A percentile compares a stretch with the other conserved stretches of the same genome.
Evolutionary conservation across 108 stramenopile species (phyloP).

Genomic region (Nitzschia putrida): DNA sequence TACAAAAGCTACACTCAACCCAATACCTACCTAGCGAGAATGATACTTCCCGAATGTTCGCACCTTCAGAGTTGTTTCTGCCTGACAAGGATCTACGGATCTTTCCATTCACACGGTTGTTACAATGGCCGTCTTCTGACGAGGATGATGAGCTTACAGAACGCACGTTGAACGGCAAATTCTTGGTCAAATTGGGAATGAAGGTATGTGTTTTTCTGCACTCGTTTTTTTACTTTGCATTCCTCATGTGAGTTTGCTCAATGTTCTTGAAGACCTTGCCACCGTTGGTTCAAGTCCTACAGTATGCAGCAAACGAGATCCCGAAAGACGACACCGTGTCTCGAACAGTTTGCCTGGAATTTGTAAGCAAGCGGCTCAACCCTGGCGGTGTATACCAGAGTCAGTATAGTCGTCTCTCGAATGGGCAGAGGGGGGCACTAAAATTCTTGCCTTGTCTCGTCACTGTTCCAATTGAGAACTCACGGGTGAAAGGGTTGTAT

Average conservation of each 20-base stretch:
- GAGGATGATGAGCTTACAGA: constrained; percentile 38
- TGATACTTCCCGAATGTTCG: constrained; percentile 55
- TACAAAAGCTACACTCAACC: constrained; percentile 56
- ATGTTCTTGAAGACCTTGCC: constrained; percentile 28
- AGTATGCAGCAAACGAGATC: constrained; percentile 35
- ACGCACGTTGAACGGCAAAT: constrained; percentile 56
- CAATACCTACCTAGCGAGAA: constrained; percentile 72
- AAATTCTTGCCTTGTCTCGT: constrained; percentile 65
- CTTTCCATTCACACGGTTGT: constrained; percentile 62
- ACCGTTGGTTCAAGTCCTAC: constrained; percentile 50
- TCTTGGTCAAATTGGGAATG: constrained; percentile 60
- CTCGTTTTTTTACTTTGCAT: too few species aligned
- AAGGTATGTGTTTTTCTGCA: constrained; percentile 15
- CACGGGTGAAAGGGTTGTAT: constrained; percentile 32
- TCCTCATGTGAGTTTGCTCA: too few species aligned
- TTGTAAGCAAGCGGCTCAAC: constrained; percentile 54
- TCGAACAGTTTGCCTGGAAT: constrained; percentile 53
- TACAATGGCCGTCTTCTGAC: constrained; percentile 74
- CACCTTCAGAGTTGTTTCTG: constrained; percentile 53
- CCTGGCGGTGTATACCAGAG: constrained; percentile 58
- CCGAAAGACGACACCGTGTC: constrained; percentile 32
- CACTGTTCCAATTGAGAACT: constrained; percentile 37
- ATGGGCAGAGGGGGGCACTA: constrained; percentile 15
- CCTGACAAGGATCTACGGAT: constrained; percentile 52
- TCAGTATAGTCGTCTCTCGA: constrained; percentile 40